Percentiles rank a stretch among this genome's conserved stretches.
phyloP scores from a whole-genome alignment of 768 basidiomycete genomes.

The Tubosaeta sp. region DNA sequence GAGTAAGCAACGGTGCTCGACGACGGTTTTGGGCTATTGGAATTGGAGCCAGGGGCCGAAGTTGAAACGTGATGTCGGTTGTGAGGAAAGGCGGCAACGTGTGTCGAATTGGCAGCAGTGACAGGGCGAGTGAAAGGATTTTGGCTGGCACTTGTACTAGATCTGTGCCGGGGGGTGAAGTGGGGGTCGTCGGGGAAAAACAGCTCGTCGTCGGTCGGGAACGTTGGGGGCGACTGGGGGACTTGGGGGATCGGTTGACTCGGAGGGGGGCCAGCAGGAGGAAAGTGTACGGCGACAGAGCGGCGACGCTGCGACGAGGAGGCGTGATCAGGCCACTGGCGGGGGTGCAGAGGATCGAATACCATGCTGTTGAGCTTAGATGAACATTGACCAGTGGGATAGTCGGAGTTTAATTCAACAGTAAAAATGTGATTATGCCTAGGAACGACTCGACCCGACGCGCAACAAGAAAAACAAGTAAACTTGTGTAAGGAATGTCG shows the following conservation, averaged over 20 bases:
- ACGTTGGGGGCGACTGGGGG: conserved; percentile 35
- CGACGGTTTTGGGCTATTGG: conserved; percentile 26
- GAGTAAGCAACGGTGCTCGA: conserved; percentile 27
- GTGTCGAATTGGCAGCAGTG: conserved; percentile 48
- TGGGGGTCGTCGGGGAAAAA: conserved; percentile 27
- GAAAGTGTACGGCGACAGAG: conserved; percentile 58
- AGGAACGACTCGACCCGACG: conserved; percentile 17
- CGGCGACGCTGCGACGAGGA: conserved; percentile 50
- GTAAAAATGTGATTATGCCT: conserved; percentile 20
- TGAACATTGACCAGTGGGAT: conserved; percentile 11
- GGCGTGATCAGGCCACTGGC: conserved; percentile 32
- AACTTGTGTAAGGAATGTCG: conserved; percentile 33
- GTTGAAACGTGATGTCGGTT: conserved; percentile 36
- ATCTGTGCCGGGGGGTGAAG: conserved; percentile 30
- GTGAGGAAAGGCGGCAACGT: conserved; percentile 61
- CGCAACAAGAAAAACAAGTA: conserved; percentile 28
- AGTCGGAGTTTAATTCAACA: conserved; percentile 26
- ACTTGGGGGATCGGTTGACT: conserved; percentile 69
- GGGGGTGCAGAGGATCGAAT: conserved; percentile 30
- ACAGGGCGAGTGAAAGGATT: conserved; percentile 30
- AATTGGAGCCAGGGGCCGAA: conserved; percentile 20
- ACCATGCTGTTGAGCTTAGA: conserved; percentile 24
- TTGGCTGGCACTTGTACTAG: conserved; percentile 35
- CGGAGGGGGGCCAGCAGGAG: conserved; percentile 70
- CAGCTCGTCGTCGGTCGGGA: conserved; percentile 18